Conservation (phyloP, 1,284 basidiomycete genomes). For the Leccinum ponderosum region DNA sequence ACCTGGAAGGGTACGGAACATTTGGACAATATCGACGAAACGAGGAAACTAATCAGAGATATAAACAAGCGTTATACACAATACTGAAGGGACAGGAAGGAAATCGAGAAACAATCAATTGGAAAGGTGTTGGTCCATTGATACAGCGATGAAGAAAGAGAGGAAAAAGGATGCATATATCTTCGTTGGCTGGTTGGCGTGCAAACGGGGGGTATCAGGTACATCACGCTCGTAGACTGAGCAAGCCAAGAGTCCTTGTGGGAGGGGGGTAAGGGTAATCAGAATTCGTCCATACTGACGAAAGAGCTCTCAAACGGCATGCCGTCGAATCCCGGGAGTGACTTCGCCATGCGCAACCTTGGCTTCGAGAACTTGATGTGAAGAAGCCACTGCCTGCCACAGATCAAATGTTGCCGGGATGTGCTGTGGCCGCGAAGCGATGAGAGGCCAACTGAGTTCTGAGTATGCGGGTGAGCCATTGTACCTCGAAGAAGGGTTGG, state of each 20-base stretch:
- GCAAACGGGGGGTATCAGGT: constrained; percentile 6
- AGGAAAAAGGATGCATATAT: background rate
- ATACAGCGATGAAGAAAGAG: constrained; percentile 7
- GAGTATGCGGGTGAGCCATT: constrained; percentile 43
- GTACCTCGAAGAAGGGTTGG: constrained; percentile 43
- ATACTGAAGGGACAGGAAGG: background rate
- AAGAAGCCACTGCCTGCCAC: constrained; percentile 20
- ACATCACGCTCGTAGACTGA: background rate
- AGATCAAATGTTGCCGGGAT: constrained; percentile 28
- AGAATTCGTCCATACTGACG: constrained; percentile 7
- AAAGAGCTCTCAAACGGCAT: constrained; percentile 17
- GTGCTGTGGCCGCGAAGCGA: no score
- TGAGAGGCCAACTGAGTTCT: no score
- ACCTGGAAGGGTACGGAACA: no score
- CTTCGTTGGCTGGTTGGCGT: background rate
- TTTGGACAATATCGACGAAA: no score
- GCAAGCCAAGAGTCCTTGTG: background rate
- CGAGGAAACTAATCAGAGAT: no score
- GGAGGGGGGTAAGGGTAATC: background rate
- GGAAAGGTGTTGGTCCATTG: constrained; percentile 1
- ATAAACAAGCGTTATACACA: background rate
- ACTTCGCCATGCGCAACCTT: constrained; percentile 6
- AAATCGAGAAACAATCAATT: background rate
- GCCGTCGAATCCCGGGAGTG: constrained; percentile 18
- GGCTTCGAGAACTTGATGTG: constrained; percentile 1